Evolutionary conservation across 805 yeast species (phyloP).

Genomic region (Candida caryicola): DNA sequence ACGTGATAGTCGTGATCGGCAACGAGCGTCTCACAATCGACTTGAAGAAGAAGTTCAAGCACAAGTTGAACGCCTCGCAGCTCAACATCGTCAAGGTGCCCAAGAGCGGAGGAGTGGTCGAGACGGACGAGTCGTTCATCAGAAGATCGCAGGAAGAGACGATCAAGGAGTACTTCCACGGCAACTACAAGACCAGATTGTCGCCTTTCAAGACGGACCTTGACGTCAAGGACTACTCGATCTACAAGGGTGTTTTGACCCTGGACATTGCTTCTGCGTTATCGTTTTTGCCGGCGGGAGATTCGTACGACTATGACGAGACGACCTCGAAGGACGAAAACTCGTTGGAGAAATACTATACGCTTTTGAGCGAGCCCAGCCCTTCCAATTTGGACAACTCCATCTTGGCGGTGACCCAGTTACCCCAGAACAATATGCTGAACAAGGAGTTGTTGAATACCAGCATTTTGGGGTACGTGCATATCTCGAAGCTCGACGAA

Average conservation of each 20-base stretch:
- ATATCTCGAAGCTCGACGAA: conserved; percentile 73
- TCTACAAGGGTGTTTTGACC: conserved; percentile 56
- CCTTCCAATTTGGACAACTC: conserved; percentile 68
- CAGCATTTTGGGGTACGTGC: conserved; percentile 75
- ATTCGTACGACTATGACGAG: conserved; percentile 31
- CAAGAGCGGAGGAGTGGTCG: conserved; percentile 74
- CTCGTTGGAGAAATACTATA: conserved; percentile 32
- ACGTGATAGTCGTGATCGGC: conserved; percentile 67
- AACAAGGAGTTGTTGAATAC: conserved; percentile 50
- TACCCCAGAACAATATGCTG: conserved; percentile 39
- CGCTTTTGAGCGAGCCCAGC: conserved; percentile 41
- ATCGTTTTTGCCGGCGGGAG: conserved; percentile 43
- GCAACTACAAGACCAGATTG: conserved; percentile 59
- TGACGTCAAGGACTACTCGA: conserved; percentile 56
- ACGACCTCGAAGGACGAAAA: conserved; percentile 23
- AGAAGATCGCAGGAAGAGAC: conserved; percentile 72
- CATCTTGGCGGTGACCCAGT: conserved; percentile 57
- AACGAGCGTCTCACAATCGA: conserved; percentile 68
- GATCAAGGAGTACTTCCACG: conserved; percentile 88
- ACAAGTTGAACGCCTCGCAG: conserved; percentile 25
- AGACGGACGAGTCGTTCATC: conserved; percentile 63
- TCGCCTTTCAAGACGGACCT: conserved; percentile 86
- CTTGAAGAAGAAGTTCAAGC: conserved; percentile 49
- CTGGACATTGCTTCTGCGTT: conserved; percentile 35
- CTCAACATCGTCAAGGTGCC: conserved; percentile 59